Base-by-base conservation (phyloP, 352 stramenopile genomes). In the Elongisporangium undulatum region DNA sequence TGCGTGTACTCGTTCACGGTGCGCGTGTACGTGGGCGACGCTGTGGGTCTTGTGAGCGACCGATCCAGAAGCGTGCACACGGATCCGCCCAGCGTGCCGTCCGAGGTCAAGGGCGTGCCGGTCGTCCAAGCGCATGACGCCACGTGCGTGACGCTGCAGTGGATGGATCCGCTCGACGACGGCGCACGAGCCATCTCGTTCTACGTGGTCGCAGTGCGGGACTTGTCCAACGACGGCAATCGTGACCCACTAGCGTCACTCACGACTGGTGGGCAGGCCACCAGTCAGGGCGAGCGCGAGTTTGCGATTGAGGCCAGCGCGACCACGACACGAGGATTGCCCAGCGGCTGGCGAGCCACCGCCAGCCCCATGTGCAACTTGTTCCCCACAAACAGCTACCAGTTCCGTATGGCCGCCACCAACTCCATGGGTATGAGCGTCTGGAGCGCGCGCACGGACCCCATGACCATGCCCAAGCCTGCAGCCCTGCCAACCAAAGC, bases 1-100 rank as follows among this genome's bases (percentile, higher is more conserved):
- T 84, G 72, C 1, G 56, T 63, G n/a, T 94, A 94, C 62, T 72
- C 72, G 22, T 91, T 94, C 64, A 73, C 72, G 2, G 69, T 94
- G 20, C 82, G 79, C n/a, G 71, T 92, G 23, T 75, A 77, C 54
- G 70, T 92, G 9, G 82, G 75, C 10, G 79, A 88, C 20, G 72
- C 68, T 2, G 58, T 69, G 34, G 85, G 81, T 1, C 62, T 85
- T 24, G 61, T 58, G 12, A 94, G 85, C 23, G 75, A 82, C 8
- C 61, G 71, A 26, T 91, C 82, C 21, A 66, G 67, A 17, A 66
- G 62, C 22, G 70, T 75, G n/a, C 61, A 63, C 15, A 92, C 81
- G 1, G 65, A 61, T 0, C 49, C 81, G 4, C 82, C 69, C 23
- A 64, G 72, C 2, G 63, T 68, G 10, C 82, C 82, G 26, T 73